A percentile compares a stretch with the other conserved stretches of the same genome.
Conservation (phyloP, 805 yeast species). For the Saccharomycopsis synnaedendra region DNA sequence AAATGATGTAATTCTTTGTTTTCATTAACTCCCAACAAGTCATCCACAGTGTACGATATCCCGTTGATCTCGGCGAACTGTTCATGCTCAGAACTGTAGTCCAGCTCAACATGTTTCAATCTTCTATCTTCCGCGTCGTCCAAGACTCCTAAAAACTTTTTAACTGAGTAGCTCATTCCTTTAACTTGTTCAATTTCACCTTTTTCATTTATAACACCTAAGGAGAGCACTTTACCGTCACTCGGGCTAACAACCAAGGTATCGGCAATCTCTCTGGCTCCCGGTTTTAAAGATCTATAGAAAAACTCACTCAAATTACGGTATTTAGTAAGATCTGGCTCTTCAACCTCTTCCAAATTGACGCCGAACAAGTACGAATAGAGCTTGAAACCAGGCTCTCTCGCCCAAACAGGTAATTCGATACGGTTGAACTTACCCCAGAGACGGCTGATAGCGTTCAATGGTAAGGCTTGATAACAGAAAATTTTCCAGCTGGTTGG, state of each 20-base stretch:
- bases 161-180: slow-evolving; percentile 87
- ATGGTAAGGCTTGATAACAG: slow-evolving; percentile 81
- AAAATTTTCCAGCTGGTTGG: slow-evolving; percentile 81
- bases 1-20: slow-evolving; percentile 31
- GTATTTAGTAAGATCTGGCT: slow-evolving; percentile 65
- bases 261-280: slow-evolving; percentile 62
- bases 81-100: slow-evolving; percentile 37
- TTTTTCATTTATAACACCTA: slow-evolving; percentile 62
- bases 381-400: slow-evolving; percentile 69
- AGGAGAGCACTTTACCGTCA: slow-evolving; percentile 82
- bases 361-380: slow-evolving; percentile 81
- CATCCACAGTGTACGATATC: slow-evolving; percentile 58
- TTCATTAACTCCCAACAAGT: slow-evolving; percentile 45
- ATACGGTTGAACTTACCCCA: slow-evolving; percentile 91
- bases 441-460: slow-evolving; percentile 79
- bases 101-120: slow-evolving; percentile 17
- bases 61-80: slow-evolving; percentile 76
- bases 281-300: slow-evolving; percentile 70
- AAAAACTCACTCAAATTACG: slow-evolving; percentile 83
- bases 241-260: slow-evolving; percentile 76
- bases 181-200: slow-evolving; percentile 95
- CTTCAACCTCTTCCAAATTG: slow-evolving; percentile 79
- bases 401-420: slow-evolving; percentile 76
- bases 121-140: slow-evolving; percentile 20
- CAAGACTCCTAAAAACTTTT: slow-evolving; percentile 68